Conservation (phyloP, 305 asterid species). For the Fraxinus nigra region DNA sequence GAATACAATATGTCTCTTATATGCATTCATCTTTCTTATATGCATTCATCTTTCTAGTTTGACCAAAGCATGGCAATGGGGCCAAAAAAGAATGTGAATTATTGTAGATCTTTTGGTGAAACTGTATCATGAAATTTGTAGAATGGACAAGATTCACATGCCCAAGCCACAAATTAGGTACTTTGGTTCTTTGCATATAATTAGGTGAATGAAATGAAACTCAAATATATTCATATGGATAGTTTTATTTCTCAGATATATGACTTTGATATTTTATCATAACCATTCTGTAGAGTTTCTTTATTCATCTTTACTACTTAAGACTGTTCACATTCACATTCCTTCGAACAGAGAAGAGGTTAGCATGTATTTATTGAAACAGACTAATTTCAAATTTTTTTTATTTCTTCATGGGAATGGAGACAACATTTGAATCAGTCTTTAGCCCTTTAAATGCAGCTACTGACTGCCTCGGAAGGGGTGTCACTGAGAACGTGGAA, state of each 20-base stretch:
- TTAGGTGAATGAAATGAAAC: neutral
- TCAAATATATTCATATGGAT: neutral
- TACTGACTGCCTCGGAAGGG: neutral
- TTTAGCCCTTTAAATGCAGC: neutral
- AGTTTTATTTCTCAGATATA: neutral
- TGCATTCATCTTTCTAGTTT: constrained; percentile 3
- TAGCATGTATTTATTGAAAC: neutral
- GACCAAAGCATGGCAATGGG: neutral
- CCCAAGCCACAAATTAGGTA: neutral
- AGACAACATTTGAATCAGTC: neutral
- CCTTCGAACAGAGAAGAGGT: neutral
- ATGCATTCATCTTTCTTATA: constrained; percentile 1
- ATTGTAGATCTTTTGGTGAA: neutral
- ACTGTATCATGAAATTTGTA: neutral
- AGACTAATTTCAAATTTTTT: neutral
- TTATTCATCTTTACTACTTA: neutral
- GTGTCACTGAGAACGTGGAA: neutral
- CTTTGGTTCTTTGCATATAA: neutral
- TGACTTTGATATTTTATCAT: neutral
- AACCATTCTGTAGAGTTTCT: neutral
- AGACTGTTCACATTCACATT: neutral
- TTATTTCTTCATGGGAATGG: neutral
- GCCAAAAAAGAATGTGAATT: constrained; percentile 6
- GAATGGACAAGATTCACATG: neutral
- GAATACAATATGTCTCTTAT: neutral